Evolutionary conservation across 805 yeast species (phyloP), one percentile per base, ranked within the genome.

Genomic region (Suhomyces emberorum): DNA sequence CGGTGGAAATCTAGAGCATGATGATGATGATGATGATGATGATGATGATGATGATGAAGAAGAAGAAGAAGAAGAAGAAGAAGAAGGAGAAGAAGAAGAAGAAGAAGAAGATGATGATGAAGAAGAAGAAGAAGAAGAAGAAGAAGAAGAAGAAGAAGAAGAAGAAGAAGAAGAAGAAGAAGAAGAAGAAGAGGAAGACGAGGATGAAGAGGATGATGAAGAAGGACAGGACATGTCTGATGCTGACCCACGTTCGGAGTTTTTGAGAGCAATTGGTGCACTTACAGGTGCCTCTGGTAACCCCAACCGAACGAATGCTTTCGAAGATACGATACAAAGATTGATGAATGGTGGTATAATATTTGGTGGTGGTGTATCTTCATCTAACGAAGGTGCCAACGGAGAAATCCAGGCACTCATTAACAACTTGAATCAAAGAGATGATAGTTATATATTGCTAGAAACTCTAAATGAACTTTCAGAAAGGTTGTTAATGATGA

Each of bases 391-490:
- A n/a, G 41, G 59, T 18, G 59, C 51, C 7, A 51, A 42, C 21
- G 35, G 51, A 5, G 71, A 65, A 38, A 57, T 63, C 33, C 63
- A 57, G 25, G 46, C 49, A 4, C 49, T 74, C 20, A 52, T 72
- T 2, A 51, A 57, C 10, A 67, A 64, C 25, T 51, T 76, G 24
- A 54, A 54, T 23, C 66, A 63, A 30, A 61, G 72, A 10, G 79
- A 73, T 1, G 85, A 82, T 49, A 71, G 87, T 0, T 83, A 68
- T 48, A 43, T 80, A 14, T 69, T 83, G 1, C 54, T 81, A 49
- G 89, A 83, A 49, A 74, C 81, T 2, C 58, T 84, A 34, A 79
- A 74, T 44, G 86, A 83, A 50, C 55, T 85, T 15, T 74, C 83
- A 17, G 85, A 79, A 43, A 60, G 76, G 32, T 51, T 85, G 7